These are phyloP conservation scores for Acanthamoeba castellanii DNA, from an alignment of 208 protist species.

Conservation along the genomic window DNA sequence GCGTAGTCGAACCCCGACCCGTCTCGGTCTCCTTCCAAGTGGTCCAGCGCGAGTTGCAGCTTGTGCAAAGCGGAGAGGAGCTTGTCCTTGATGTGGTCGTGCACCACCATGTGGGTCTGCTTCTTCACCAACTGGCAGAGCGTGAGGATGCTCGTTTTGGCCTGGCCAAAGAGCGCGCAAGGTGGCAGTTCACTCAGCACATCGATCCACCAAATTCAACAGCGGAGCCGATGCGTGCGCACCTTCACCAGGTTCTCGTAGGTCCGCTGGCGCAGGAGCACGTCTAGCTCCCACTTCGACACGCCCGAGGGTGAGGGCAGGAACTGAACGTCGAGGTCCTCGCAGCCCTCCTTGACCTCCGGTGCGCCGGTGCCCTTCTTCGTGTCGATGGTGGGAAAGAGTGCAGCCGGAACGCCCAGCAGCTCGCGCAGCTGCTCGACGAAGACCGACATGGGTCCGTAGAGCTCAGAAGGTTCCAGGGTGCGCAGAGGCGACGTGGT, in stretches of 20 bases:
- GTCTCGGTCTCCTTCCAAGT: not conserved
- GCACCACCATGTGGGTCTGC: conserved; percentile 82
- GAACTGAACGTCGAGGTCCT: not conserved
- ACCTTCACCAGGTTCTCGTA: conserved; percentile 65
- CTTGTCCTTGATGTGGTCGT: conserved; percentile 80
- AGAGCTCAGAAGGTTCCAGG: conserved; percentile 21
- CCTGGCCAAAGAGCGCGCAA: not conserved
- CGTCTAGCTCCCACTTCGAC: conserved; percentile 69
- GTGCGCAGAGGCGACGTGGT: not conserved
- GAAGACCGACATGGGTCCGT: conserved; percentile 71
- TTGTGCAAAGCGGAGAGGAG: conserved; percentile 58
- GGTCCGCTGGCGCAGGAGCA: conserved; percentile 61
- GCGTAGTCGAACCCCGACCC: conserved; percentile 1
- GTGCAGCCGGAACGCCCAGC: conserved; percentile 59
- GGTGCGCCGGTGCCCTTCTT: not conserved
- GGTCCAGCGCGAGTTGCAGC: conserved; percentile 45
- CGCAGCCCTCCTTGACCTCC: not conserved
- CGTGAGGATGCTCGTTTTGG: conserved; percentile 72
- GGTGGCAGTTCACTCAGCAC: no score
- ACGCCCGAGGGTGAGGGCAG: not conserved
- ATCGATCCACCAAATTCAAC: not conserved
- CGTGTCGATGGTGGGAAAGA: not conserved
- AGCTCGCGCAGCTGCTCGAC: conserved; percentile 81
- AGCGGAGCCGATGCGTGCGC: not conserved
- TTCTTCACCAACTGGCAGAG: conserved; percentile 78